Evolutionary conservation across 1,139 yeast species (phyloP), one percentile per base, ranked within the genome.

Genomic region (Pichia inconspicua): DNA sequence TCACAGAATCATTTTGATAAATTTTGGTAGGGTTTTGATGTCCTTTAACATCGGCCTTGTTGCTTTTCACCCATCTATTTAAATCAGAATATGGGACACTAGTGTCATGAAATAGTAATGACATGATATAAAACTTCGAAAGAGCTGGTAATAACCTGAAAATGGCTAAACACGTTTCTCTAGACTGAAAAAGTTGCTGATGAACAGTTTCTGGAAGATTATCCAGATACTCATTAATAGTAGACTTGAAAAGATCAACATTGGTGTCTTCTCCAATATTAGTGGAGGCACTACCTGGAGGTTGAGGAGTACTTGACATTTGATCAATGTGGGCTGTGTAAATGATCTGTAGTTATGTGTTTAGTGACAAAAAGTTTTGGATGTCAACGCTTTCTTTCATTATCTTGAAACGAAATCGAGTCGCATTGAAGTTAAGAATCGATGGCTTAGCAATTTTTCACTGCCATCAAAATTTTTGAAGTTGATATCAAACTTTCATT

Each of bases 151-250:
- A 72, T 52, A 92, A 72, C 54, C 98, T 75, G 64, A 82, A 90
- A 25, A 92, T 83, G 3, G 98, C 95, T 45, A 92, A 71, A 63
- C 97, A 90, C 49, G 98, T 88, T 15, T 97, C 96, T 3, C 98
- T 96, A 47, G 85, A 78, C 53, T 74, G 75, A 66, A 85, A 92
- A 28, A 92, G 74, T 59, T 90, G 77, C 25, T 84, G 75, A 58
- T 89, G 90, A 15, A 89, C 88, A 8, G 84, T 72, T 59, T 84
- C 88, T 2, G 97, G 96, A 17, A 92, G 78, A 19, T 86, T 89
- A 61, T 89, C 97, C 51, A 92, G 72, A 64, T 92, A 90, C 58
- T 86, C 95, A 61, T 86, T 87, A 55, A 92, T 95, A 6, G 92
- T 85, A 39, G 84, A 77, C 60, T 80, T 82, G 66, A 82, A 77